Evolutionary conservation across 2,329 filamentous ascomycete species (phyloP), one percentile per base, ranked within the genome.

Genomic region (Alternaria sp.): DNA sequence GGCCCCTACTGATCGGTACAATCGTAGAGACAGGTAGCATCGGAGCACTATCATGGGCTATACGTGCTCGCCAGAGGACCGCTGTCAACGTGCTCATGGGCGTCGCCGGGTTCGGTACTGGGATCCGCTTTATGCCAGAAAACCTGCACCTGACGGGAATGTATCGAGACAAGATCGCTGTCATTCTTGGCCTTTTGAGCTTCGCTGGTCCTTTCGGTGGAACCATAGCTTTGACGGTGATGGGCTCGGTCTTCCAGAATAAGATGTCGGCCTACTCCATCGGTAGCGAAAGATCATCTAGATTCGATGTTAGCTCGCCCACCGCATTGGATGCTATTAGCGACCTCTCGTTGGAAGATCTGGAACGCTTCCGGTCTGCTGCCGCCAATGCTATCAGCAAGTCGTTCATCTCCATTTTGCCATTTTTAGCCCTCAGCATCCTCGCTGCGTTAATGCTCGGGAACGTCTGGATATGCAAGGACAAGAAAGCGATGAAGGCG

Each of bases 361-460:
- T 56, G 32, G 52, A 44, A 6, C 52, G 23, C 23, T 56, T 56
- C 36, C 52, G 36, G n/a, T 56, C 52, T 36, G 52, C 52, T 15
- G 52, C 52, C 40, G 83, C 81, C 72, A 82, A 82, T 60, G 88
- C 86, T 1, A 85, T 90, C 15, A 85, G 87, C 51, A 88, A 87
- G 84, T 87, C 87, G 0, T 90, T 88, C 68, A 83, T 89, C 43
- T 81, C 87, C 0, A 83, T 90, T 46, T 79, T 85, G 11, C 87
- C 88, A 1, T 83, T 90, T 61, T 81, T 89, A 78, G 82, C 75
- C 52, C 57, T 84, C 10, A 80, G 80, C 54, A 71, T 84, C 3
- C 36, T 84, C 5, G 74, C 80, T 13, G 77, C 79, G 32, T 57
- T 77, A 4, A 76, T 79, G 19, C 66, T 85, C 59, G 84, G 84